A percentile compares a stretch with the other conserved stretches of the same genome.
phyloP scores from a whole-genome alignment of 768 basidiomycete genomes.

The Dacryopinax primogenitus region DNA sequence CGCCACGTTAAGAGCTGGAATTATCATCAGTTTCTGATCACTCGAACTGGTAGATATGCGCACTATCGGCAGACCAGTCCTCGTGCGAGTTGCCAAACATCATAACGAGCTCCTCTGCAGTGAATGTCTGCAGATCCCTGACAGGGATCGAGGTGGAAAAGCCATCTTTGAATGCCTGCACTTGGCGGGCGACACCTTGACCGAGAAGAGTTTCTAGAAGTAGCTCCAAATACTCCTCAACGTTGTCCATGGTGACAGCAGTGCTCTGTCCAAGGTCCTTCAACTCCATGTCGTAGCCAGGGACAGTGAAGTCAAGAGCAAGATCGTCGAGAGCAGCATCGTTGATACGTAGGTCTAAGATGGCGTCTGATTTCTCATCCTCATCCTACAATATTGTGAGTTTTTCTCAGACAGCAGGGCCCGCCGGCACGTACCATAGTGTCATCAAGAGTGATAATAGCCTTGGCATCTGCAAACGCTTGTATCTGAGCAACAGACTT shows the following conservation, averaged over 20 bases:
- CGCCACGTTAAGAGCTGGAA: constrained; percentile 67
- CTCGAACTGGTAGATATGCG: constrained; percentile 24
- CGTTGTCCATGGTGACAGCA: constrained; percentile 72
- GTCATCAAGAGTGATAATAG: constrained; percentile 36
- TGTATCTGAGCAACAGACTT: constrained; percentile 74
- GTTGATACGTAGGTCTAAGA: constrained; percentile 42
- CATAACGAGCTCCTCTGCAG: constrained; percentile 88
- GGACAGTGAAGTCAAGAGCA: constrained; percentile 89
- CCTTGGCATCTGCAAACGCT: constrained; percentile 29
- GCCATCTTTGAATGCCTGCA: constrained; percentile 83
- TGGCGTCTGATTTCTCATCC: constrained; percentile 17
- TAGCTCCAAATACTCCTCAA: constrained; percentile 76
- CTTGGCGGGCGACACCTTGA: constrained; percentile 62
- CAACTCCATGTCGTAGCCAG: constrained; percentile 88
- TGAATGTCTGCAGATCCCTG: constrained; percentile 78
- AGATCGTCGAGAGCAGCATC: constrained; percentile 70
- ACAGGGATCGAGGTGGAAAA: constrained; percentile 96
- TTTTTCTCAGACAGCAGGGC: background rate
- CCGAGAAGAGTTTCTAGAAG: constrained; percentile 83
- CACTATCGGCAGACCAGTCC: constrained; percentile 89
- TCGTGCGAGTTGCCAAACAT: constrained; percentile 95
- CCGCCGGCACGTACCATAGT: constrained; percentile 22
- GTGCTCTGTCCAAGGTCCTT: constrained; percentile 74
- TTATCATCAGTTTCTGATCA: constrained; percentile 12
- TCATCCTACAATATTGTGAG: constrained; percentile 15